A percentile compares a stretch with the other conserved stretches of the same genome.
These are phyloP conservation scores for Gynostemma pentaphyllum DNA, from an alignment of 306 rosid genomes.

Conservation along the genomic window DNA sequence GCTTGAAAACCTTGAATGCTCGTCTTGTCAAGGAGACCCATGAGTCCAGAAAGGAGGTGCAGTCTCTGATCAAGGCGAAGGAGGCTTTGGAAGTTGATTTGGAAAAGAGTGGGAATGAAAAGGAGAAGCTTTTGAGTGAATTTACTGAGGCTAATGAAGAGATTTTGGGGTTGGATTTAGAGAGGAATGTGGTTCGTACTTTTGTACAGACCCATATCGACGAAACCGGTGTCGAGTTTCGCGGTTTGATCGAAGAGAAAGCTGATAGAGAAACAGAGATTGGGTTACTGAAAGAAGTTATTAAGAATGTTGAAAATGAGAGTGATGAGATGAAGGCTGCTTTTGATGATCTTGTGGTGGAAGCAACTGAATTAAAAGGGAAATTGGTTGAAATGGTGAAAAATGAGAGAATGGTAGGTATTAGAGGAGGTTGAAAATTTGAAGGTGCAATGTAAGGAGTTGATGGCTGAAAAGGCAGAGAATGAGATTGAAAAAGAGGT, in stretches of 20 bases:
- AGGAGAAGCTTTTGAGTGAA: slow-evolving; percentile 16
- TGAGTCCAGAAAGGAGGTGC: slow-evolving; percentile 34
- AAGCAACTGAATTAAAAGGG: slow-evolving; percentile 22
- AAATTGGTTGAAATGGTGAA: slow-evolving; percentile 23
- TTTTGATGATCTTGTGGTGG: slow-evolving; percentile 9
- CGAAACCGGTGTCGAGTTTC: slow-evolving; percentile 20
- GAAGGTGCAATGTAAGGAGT: slow-evolving; percentile 11
- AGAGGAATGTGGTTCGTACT: slow-evolving; percentile 24
- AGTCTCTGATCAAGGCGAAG: slow-evolving; percentile 22
- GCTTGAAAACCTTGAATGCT: slow-evolving; percentile 54
- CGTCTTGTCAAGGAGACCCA: slow-evolving; percentile 47
- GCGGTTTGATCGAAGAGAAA: slow-evolving; percentile 17
- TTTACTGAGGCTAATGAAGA: slow-evolving; percentile 14
- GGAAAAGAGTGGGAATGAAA: slow-evolving; percentile 17
- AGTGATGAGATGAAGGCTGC: slow-evolving; percentile 27
- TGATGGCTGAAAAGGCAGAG: slow-evolving; percentile 22
- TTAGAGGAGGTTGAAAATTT: slow-evolving; percentile 20
- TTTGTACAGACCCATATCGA: slow-evolving; percentile 24
- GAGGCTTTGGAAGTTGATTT: slow-evolving; percentile 23
- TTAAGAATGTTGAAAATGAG: slow-evolving; percentile 21
- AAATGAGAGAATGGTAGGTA: slow-evolving; percentile 16
- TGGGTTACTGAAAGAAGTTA: slow-evolving; percentile 17
- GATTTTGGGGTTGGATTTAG: slow-evolving; percentile 21
- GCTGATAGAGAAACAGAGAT: slow-evolving; percentile 29
- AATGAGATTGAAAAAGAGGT: slow-evolving; percentile 16